Evolutionary conservation across 2,329 filamentous ascomycete genomes (phyloP).

Genomic region (Diplodia corticola): DNA sequence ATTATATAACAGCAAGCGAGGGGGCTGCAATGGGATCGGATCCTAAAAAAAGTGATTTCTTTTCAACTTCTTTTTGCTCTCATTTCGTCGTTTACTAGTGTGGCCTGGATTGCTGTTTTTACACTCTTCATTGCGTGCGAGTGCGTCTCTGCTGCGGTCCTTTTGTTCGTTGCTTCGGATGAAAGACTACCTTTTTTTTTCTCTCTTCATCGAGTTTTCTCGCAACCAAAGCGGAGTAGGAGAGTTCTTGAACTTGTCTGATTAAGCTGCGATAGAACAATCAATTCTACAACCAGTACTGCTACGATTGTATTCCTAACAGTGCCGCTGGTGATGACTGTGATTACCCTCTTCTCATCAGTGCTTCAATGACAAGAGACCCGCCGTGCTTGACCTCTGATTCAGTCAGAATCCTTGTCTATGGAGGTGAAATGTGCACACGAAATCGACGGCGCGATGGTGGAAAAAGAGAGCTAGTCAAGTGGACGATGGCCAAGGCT

Average conservation of each 20-base stretch:
- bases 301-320: neutral
- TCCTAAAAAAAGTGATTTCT: slow-evolving; percentile 17
- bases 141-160: neutral
- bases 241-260: neutral
- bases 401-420: too few relatives aligned
- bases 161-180: neutral
- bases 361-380: too few relatives aligned
- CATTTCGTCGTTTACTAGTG: neutral
- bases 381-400: too few relatives aligned
- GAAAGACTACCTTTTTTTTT: too few relatives aligned
- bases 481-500: too few relatives aligned
- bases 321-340: too few relatives aligned
- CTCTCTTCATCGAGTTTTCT: too few relatives aligned
- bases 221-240: too few relatives aligned
- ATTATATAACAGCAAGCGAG: neutral
- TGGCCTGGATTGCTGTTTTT: neutral
- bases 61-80: neutral
- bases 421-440: too few relatives aligned
- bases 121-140: neutral
- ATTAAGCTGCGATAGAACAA: neutral
- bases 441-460: too few relatives aligned
- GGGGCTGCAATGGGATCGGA: slow-evolving; percentile 22
- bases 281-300: neutral
- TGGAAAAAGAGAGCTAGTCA: too few relatives aligned
- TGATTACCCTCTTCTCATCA: too few relatives aligned